phyloP scores from a whole-genome alignment of 1,139 yeast species.

The Eremothecium cymbalariae region DNA sequence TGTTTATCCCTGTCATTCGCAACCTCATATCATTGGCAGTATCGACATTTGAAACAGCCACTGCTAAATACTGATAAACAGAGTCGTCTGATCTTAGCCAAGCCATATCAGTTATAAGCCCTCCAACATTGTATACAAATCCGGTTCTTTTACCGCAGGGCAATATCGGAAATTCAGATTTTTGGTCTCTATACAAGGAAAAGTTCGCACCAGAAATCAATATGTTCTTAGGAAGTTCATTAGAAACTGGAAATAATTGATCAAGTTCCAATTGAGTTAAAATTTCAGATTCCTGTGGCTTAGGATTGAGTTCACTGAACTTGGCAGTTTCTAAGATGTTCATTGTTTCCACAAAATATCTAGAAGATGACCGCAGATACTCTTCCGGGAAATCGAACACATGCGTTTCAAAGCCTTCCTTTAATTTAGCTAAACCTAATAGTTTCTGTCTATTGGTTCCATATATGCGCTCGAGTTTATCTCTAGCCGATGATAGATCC shows the following conservation, averaged over 20 bases:
- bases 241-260: constrained; percentile 15
- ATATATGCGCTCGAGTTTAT: constrained; percentile 33
- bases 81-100: constrained; percentile 38
- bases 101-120: constrained; percentile 44
- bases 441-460: constrained; percentile 33
- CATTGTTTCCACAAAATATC: constrained; percentile 14
- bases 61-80: constrained; percentile 42
- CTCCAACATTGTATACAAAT: constrained; percentile 46
- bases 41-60: constrained; percentile 38
- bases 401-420: constrained; percentile 34
- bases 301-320: constrained; percentile 13
- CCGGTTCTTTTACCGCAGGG: constrained; percentile 37
- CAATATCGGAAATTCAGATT: constrained; percentile 28
- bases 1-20: constrained; percentile 34
- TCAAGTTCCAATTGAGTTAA: constrained; percentile 14
- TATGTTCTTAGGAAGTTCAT: constrained; percentile 13
- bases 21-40: constrained; percentile 28
- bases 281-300: constrained; percentile 14
- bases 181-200: constrained; percentile 15
- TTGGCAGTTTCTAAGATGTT: constrained; percentile 8
- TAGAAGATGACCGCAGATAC: constrained; percentile 14
- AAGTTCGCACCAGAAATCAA: constrained; percentile 19
- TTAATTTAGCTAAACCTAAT: constrained; percentile 29
- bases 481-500: constrained; percentile 34
- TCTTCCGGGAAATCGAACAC: constrained; percentile 29